A percentile compares a stretch with the other conserved stretches of the same genome.
Evolutionary conservation across 2,329 filamentous ascomycete genomes (phyloP).

Genomic region (Pleomassaria siparia): DNA sequence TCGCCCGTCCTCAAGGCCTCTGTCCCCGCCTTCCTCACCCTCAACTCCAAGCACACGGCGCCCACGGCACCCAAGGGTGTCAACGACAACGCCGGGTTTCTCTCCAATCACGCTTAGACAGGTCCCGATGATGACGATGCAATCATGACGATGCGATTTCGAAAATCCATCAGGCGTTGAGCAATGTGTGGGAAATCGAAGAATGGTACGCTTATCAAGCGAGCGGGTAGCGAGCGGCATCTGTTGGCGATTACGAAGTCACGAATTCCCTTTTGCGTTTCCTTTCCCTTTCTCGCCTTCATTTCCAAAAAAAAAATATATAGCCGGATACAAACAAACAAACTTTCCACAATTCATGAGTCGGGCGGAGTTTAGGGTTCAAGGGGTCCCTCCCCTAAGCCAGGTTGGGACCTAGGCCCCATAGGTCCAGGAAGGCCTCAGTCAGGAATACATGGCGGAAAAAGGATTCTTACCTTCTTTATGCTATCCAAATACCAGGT

Average conservation of each 20-base stretch:
- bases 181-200: not conserved
- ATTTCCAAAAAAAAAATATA: not conserved
- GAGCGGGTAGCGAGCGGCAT: not conserved
- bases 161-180: not conserved
- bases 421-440: too few species aligned
- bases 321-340: not conserved
- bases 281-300: not conserved
- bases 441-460: too few species aligned
- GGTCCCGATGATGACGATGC: not conserved
- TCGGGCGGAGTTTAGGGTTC: not conserved
- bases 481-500: too few species aligned
- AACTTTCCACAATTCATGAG: not conserved
- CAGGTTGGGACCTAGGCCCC: too few species aligned
- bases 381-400: not conserved
- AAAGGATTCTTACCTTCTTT: too few species aligned
- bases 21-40: conserved; percentile 35
- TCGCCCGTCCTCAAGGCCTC: conserved; percentile 29
- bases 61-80: conserved; percentile 18
- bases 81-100: conserved; percentile 26
- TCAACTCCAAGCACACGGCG: conserved; percentile 36
- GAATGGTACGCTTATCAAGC: conserved; percentile 1
- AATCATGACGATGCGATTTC: not conserved
- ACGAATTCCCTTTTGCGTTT: not conserved
- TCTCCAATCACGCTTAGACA: conserved; percentile 35
- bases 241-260: not conserved